phyloP scores from a whole-genome alignment of 1,139 yeast species.

The Geotrichum reessii region DNA sequence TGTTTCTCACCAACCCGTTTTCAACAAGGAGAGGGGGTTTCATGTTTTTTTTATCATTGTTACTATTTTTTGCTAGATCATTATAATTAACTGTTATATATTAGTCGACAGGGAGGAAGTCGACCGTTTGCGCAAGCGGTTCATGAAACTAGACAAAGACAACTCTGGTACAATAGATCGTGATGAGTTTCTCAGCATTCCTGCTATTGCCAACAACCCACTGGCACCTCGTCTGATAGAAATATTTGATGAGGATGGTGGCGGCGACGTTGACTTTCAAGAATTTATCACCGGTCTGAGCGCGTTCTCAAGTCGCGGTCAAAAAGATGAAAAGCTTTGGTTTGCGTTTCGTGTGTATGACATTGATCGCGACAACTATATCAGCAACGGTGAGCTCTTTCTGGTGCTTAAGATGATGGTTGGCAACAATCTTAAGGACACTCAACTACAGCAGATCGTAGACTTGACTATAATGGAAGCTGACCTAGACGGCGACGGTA shows the following conservation, averaged over 20 bases:
- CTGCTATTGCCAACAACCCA: conserved; percentile 88
- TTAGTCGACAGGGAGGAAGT: conserved; percentile 82
- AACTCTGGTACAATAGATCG: conserved; percentile 89
- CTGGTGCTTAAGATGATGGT: conserved; percentile 96
- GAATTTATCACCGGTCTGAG: conserved; percentile 89
- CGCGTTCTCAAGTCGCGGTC: conserved; percentile 85
- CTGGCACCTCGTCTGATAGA: conserved; percentile 85
- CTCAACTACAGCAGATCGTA: conserved; percentile 88
- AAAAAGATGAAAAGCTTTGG: conserved; percentile 71
- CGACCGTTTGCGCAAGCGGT: conserved; percentile 82
- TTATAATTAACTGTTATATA: background rate
- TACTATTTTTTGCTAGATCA: background rate
- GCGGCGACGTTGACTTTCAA: conserved; percentile 91
- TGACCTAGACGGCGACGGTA: conserved; percentile 87
- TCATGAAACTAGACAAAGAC: conserved; percentile 92
- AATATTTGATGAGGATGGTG: conserved; percentile 88
- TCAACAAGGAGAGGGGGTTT: background rate
- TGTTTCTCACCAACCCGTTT: too few relatives aligned
- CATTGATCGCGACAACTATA: conserved; percentile 89
- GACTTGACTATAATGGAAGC: conserved; percentile 95
- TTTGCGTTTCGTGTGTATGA: conserved; percentile 95
- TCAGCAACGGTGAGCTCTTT: conserved; percentile 91
- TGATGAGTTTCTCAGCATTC: conserved; percentile 83
- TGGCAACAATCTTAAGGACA: conserved; percentile 80
- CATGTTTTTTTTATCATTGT: too few relatives aligned